Conservation (phyloP, 2,329 filamentous ascomycete species). For the Pestalotiopsis sp. region DNA sequence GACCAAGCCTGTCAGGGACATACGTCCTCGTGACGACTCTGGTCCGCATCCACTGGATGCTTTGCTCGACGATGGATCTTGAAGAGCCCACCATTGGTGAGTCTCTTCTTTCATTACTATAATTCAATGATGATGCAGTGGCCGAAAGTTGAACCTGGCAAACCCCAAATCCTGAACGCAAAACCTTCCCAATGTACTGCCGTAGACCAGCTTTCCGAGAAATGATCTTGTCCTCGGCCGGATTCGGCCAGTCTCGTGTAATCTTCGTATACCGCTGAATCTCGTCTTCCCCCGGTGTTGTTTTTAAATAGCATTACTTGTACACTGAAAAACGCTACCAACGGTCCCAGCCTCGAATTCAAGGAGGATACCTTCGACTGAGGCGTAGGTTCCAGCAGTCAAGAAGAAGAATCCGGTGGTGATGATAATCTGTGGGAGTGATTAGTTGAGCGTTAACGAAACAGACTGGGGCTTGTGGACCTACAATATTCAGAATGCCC, state of each 20-base stretch:
- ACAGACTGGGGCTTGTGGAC: neutral
- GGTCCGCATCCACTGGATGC: constrained; percentile 23
- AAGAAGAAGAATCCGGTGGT: constrained; percentile 79
- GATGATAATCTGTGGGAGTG: constrained; percentile 56
- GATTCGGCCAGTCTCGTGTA: neutral
- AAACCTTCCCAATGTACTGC: constrained; percentile 20
- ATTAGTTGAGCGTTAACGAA: neutral
- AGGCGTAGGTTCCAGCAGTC: constrained; percentile 78
- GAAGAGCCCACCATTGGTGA: constrained; percentile 17
- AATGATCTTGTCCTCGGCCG: neutral
- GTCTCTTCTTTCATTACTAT: constrained; percentile 30
- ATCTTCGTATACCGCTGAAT: neutral
- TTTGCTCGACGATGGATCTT: constrained; percentile 20
- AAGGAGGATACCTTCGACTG: constrained; percentile 74
- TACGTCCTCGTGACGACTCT: neutral
- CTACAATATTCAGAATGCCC: constrained; percentile 65
- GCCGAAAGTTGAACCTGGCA: neutral
- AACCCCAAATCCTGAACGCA: constrained; percentile 9
- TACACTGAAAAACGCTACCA: constrained; percentile 75
- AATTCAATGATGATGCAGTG: constrained; percentile 17
- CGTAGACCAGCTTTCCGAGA: neutral
- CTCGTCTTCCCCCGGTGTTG: neutral
- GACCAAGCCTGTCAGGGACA: too few relatives aligned
- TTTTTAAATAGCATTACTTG: constrained; percentile 62
- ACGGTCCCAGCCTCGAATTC: constrained; percentile 69